A percentile compares a stretch with the other conserved stretches of the same genome.
phyloP scores from a whole-genome alignment of 2,329 filamentous ascomycete genomes.

The Colletotrichum spinosum region DNA sequence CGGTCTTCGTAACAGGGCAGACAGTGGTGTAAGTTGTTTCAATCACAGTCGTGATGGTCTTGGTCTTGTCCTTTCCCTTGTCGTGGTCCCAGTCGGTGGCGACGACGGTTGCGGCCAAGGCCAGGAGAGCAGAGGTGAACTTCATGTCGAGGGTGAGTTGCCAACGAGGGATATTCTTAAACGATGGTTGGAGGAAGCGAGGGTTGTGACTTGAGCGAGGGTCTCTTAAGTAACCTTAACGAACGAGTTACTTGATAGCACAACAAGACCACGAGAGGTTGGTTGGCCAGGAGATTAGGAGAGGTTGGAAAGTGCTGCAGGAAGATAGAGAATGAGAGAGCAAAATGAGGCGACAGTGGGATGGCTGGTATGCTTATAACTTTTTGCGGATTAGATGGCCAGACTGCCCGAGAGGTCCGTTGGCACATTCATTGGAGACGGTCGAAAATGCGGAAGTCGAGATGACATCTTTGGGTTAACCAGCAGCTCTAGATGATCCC shows the following conservation, averaged over 20 bases:
- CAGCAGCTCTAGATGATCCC: conserved; percentile 30
- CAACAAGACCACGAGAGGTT: conserved; percentile 17
- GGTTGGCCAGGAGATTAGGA: conserved; percentile 34
- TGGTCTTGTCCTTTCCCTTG: conserved; percentile 31
- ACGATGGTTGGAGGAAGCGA: conserved; percentile 23
- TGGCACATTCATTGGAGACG: not conserved
- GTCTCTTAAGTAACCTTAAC: conserved; percentile 39
- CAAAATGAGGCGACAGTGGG: conserved; percentile 17
- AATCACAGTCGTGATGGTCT: conserved; percentile 22
- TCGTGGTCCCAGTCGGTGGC: conserved; percentile 34
- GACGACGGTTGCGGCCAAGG: conserved; percentile 28
- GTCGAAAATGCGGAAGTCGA: conserved; percentile 23
- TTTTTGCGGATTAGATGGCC: conserved; percentile 5
- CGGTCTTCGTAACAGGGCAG: conserved; percentile 36
- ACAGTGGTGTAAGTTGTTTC: conserved; percentile 24
- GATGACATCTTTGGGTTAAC: conserved; percentile 33
- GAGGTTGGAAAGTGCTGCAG: conserved; percentile 31
- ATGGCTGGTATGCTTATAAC: conserved; percentile 38
- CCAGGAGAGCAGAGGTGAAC: conserved; percentile 31
- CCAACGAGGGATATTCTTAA: conserved; percentile 25
- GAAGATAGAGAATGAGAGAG: conserved; percentile 12
- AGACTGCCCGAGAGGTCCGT: not conserved
- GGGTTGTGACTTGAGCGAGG: conserved; percentile 31
- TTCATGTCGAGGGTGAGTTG: conserved; percentile 29
- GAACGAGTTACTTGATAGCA: conserved; percentile 37